Evolutionary conservation across 768 basidiomycete species (phyloP).

Genomic region (Suillus tomentosus): DNA sequence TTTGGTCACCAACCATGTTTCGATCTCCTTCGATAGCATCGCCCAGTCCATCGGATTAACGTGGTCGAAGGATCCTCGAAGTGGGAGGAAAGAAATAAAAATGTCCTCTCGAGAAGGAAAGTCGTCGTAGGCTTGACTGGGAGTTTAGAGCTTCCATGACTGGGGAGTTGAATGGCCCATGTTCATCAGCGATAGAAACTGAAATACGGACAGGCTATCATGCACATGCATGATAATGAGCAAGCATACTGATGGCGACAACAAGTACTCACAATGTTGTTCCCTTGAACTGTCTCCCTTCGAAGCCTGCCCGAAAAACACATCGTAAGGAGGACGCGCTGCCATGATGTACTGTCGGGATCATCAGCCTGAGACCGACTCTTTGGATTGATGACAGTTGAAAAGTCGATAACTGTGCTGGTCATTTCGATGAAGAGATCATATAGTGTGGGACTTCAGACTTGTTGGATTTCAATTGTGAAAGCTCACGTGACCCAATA

Average conservation of each 20-base stretch:
- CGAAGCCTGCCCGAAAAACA: no score
- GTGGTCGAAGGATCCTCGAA: background rate
- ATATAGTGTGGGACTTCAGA: background rate
- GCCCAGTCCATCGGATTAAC: no score
- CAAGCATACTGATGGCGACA: background rate
- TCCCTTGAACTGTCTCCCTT: no score
- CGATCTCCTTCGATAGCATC: no score
- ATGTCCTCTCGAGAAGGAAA: background rate
- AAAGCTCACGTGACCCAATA: background rate
- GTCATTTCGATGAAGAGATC: background rate
- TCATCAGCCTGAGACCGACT: background rate
- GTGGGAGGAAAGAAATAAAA: background rate
- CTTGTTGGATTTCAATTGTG: background rate
- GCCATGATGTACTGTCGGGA: no score
- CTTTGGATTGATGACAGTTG: background rate
- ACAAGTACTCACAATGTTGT: conserved; percentile 3
- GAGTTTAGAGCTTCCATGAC: background rate
- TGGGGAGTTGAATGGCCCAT: background rate
- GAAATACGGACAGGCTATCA: background rate
- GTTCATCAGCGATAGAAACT: background rate
- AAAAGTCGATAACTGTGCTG: background rate
- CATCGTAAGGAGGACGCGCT: no score
- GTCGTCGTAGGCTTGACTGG: background rate
- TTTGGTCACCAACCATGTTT: no score
- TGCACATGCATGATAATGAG: background rate